phyloP scores from a whole-genome alignment of 768 basidiomycete genomes.

The Chalciporus chontae region DNA sequence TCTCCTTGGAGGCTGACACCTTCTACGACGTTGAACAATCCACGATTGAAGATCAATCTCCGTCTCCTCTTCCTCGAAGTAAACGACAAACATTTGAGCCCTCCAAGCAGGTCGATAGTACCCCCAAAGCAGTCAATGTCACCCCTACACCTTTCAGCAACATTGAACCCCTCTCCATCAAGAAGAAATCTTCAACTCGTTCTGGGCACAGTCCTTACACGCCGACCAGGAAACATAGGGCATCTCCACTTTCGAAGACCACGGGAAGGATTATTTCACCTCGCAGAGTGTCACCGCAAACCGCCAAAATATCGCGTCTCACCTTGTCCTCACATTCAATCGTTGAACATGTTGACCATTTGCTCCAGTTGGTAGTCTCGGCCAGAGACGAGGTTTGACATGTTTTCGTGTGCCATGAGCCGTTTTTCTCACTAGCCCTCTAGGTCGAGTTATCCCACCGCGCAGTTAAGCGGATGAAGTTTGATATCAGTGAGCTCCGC shows the following conservation, averaged over 20 bases:
- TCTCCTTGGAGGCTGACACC: conserved; percentile 37
- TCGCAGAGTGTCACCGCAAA: conserved; percentile 54
- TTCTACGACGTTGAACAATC: conserved; percentile 23
- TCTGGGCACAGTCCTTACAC: conserved; percentile 37
- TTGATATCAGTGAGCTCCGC: conserved; percentile 54
- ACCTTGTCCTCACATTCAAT: conserved; percentile 21
- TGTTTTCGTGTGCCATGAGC: not conserved
- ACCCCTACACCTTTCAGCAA: conserved; percentile 36
- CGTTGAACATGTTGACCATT: conserved; percentile 40
- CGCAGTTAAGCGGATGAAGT: conserved; percentile 70
- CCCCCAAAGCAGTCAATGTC: conserved; percentile 42
- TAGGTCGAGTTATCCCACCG: conserved; percentile 72
- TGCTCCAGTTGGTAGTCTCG: conserved; percentile 48
- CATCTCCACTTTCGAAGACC: conserved; percentile 50
- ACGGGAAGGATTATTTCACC: conserved; percentile 45
- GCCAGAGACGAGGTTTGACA: conserved; percentile 62
- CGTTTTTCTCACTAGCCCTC: conserved; percentile 1
- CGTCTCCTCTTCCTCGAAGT: conserved; percentile 64
- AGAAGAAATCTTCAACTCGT: conserved; percentile 73
- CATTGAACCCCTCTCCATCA: conserved; percentile 79
- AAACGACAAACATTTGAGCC: conserved; percentile 65
- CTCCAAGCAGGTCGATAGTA: conserved; percentile 48
- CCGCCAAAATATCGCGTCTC: conserved; percentile 32
- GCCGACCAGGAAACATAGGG: conserved; percentile 38
- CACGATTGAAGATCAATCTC: conserved; percentile 29